Conservation (phyloP, 768 basidiomycete species). For the Boletus rex-veris region DNA sequence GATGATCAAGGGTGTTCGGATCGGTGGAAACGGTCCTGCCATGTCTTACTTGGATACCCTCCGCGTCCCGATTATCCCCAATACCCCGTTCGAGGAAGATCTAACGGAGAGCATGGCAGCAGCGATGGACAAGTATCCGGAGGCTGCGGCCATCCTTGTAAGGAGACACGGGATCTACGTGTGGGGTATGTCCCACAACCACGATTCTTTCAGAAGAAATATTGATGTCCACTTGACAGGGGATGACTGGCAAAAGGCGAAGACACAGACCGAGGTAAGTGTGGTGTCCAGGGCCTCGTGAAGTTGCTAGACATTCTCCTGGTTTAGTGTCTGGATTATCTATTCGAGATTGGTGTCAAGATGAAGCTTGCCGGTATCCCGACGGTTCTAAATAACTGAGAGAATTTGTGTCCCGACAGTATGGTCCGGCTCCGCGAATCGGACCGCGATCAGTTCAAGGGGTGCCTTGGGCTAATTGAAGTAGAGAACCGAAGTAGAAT, state of each 20-base stretch:
- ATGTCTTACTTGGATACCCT: slow-evolving; percentile 84
- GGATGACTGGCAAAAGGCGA: slow-evolving; percentile 81
- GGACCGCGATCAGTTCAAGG: not conserved
- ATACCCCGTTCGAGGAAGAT: slow-evolving; percentile 89
- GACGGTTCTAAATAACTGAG: slow-evolving; percentile 37
- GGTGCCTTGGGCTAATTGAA: not conserved
- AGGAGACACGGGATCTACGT: slow-evolving; percentile 81
- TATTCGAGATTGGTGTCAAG: slow-evolving; percentile 85
- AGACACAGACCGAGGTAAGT: slow-evolving; percentile 77
- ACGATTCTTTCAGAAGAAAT: not conserved
- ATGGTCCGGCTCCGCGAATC: not conserved
- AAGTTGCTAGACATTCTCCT: not conserved
- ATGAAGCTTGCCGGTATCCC: slow-evolving; percentile 66
- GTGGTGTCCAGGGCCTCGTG: not conserved
- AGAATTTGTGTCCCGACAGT: not conserved
- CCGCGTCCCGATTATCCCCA: slow-evolving; percentile 84
- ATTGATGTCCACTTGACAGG: slow-evolving; percentile 34
- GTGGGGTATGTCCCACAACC: slow-evolving; percentile 56
- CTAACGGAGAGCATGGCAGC: slow-evolving; percentile 84
- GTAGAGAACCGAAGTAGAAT: not conserved
- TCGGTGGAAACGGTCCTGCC: slow-evolving; percentile 71
- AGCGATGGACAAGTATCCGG: slow-evolving; percentile 76
- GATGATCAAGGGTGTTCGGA: slow-evolving; percentile 90
- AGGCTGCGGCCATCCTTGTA: slow-evolving; percentile 75
- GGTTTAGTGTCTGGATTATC: slow-evolving; percentile 77